phyloP scores from a whole-genome alignment of 768 basidiomycete species.

The Kwoniella bestiolae region DNA sequence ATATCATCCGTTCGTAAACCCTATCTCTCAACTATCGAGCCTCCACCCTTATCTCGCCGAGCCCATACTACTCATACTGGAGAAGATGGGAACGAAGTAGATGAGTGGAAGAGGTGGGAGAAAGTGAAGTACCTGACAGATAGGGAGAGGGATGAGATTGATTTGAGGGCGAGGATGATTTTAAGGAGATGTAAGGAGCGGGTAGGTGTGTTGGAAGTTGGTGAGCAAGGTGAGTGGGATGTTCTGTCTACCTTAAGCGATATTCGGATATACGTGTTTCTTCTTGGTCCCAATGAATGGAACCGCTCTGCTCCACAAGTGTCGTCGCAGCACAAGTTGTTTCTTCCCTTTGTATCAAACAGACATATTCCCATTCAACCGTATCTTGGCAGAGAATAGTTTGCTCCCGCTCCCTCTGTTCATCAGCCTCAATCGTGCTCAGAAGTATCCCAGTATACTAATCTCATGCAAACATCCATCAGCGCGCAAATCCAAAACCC shows the following conservation, averaged over 20 bases:
- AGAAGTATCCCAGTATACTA: no score
- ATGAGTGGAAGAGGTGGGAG: conserved; percentile 49
- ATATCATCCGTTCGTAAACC: conserved; percentile 76
- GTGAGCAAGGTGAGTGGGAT: conserved; percentile 77
- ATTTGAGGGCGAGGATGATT: conserved; percentile 85
- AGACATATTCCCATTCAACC: no score
- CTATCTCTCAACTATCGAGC: conserved; percentile 71
- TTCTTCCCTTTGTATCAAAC: no score
- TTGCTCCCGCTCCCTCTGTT: no score
- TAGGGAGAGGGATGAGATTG: conserved; percentile 93
- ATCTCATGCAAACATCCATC: no score
- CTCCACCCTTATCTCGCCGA: conserved; percentile 57
- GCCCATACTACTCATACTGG: neutral
- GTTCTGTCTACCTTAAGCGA: no score
- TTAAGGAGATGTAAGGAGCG: conserved; percentile 82
- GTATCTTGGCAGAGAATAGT: no score
- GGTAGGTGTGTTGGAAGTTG: conserved; percentile 81
- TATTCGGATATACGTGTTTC: no score
- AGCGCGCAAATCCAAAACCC: conserved; percentile 23
- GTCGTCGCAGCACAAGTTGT: no score
- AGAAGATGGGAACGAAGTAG: conserved; percentile 30
- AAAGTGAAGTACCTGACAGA: conserved; percentile 67
- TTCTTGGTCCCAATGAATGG: no score
- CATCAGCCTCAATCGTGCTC: no score
- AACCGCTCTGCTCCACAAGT: no score